phyloP scores from a whole-genome alignment of 345 rosid species.

The Hibiscus trionum region DNA sequence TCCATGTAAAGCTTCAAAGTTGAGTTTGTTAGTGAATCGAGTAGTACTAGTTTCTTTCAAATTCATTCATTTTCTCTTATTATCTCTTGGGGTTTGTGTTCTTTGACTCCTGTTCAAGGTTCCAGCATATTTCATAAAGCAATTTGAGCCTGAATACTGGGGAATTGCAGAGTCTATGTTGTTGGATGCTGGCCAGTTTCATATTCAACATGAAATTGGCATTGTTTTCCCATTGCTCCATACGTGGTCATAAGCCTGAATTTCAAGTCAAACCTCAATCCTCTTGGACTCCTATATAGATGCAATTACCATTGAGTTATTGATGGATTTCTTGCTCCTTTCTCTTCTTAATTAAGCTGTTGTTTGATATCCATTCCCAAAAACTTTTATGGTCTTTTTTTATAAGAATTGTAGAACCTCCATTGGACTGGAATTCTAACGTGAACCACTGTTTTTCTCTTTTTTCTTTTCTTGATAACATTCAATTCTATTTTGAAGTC shows the following conservation, averaged over 20 bases:
- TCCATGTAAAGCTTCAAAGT: constrained; percentile 8
- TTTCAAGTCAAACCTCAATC: constrained; percentile 18
- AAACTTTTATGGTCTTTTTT: background rate
- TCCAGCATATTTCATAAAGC: constrained; percentile 12
- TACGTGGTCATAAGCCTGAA: constrained; percentile 7
- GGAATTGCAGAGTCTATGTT: constrained; percentile 9
- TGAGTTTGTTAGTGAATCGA: constrained; percentile 14
- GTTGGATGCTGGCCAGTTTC: constrained; percentile 1
- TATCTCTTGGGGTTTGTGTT: background rate
- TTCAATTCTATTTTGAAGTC: constrained; percentile 3
- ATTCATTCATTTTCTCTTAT: background rate
- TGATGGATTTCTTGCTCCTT: background rate
- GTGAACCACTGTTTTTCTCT: background rate
- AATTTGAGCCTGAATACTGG: constrained; percentile 10
- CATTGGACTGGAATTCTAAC: background rate
- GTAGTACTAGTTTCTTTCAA: background rate
- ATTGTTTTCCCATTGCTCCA: constrained; percentile 7
- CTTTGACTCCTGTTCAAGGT: constrained; percentile 2
- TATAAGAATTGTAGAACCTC: background rate
- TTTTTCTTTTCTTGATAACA: background rate
- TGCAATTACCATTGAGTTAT: background rate
- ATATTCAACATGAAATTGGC: constrained; percentile 11
- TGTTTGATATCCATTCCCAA: background rate
- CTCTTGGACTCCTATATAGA: background rate
- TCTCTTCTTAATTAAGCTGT: constrained; percentile 2